Percentiles rank a stretch among this genome's conserved stretches.
Evolutionary conservation across 108 stramenopile species (phyloP).

Genomic region (Skeletonema menzelii): DNA sequence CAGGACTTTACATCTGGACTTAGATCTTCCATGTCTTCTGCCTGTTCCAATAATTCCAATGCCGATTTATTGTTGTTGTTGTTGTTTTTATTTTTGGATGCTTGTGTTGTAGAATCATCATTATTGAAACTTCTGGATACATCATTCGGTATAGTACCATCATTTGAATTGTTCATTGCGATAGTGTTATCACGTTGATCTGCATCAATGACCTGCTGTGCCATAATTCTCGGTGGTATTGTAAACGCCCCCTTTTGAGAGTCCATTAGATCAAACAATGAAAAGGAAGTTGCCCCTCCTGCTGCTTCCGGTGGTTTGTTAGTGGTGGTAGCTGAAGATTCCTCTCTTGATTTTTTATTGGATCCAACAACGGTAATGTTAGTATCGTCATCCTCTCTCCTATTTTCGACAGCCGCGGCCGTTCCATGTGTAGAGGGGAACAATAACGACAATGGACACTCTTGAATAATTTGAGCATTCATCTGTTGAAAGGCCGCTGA

Average conservation of each 20-base stretch:
- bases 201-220: conserved; percentile 24
- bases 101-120: background rate
- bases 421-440: background rate
- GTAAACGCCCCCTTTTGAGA: conserved; percentile 22
- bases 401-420: background rate
- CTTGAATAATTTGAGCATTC: background rate
- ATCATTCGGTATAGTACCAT: background rate
- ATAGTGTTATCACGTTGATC: conserved; percentile 3
- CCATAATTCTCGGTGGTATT: conserved; percentile 34
- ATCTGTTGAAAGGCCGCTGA: background rate
- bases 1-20: conserved; percentile 35
- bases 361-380: too few relatives aligned
- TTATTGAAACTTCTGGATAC: background rate
- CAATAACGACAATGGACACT: background rate
- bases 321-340: too few relatives aligned
- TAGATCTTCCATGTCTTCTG: conserved; percentile 48
- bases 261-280: conserved; percentile 49
- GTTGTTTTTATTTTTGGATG: background rate
- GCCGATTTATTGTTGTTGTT: conserved; percentile 1
- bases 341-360: too few relatives aligned
- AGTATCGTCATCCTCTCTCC: background rate
- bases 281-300: conserved; percentile 34
- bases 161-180: background rate
- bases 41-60: conserved; percentile 38
- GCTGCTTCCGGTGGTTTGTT: background rate